These are phyloP conservation scores for Conoideocrella luteorostrata DNA, from an alignment of 2,329 filamentous ascomycete species.

Conservation along the genomic window DNA sequence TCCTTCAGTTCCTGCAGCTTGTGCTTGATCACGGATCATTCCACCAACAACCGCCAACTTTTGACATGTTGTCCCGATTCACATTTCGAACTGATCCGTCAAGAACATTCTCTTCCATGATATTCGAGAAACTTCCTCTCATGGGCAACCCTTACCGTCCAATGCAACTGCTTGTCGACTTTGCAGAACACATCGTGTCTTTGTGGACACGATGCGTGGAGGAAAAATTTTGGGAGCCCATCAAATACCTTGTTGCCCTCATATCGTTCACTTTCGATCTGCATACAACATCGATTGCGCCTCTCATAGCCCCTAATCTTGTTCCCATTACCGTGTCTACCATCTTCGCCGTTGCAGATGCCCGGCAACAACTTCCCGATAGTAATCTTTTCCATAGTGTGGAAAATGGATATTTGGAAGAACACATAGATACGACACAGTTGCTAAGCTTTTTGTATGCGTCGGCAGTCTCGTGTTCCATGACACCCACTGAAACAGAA, in stretches of 20 bases:
- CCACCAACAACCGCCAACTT: slow-evolving; percentile 51
- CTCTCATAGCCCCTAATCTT: slow-evolving; percentile 52
- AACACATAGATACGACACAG: slow-evolving; percentile 55
- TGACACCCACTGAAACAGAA: slow-evolving; percentile 25
- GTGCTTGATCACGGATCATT: slow-evolving; percentile 56
- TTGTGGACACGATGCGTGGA: slow-evolving; percentile 63
- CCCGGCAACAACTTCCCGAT: slow-evolving; percentile 43
- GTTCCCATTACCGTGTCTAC: slow-evolving; percentile 52
- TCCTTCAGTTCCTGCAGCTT: slow-evolving; percentile 51
- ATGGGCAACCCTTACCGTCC: slow-evolving; percentile 44
- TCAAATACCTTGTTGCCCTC: slow-evolving; percentile 59
- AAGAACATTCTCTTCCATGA: slow-evolving; percentile 54
- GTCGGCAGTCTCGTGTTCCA: slow-evolving; percentile 54
- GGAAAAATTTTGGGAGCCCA: slow-evolving; percentile 56
- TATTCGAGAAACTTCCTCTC: slow-evolving; percentile 60
- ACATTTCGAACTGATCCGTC: slow-evolving; percentile 56
- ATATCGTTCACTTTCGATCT: slow-evolving; percentile 57
- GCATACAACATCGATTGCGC: slow-evolving; percentile 52
- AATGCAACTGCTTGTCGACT: slow-evolving; percentile 54
- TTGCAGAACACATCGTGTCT: slow-evolving; percentile 56
- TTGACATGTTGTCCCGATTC: slow-evolving; percentile 62
- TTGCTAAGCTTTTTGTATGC: slow-evolving; percentile 62
- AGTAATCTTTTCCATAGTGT: slow-evolving; percentile 40
- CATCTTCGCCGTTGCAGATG: slow-evolving; percentile 52
- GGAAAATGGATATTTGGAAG: slow-evolving; percentile 33